Evolutionary conservation across 345 rosid genomes (phyloP).

Genomic region (Psidium guajava): DNA sequence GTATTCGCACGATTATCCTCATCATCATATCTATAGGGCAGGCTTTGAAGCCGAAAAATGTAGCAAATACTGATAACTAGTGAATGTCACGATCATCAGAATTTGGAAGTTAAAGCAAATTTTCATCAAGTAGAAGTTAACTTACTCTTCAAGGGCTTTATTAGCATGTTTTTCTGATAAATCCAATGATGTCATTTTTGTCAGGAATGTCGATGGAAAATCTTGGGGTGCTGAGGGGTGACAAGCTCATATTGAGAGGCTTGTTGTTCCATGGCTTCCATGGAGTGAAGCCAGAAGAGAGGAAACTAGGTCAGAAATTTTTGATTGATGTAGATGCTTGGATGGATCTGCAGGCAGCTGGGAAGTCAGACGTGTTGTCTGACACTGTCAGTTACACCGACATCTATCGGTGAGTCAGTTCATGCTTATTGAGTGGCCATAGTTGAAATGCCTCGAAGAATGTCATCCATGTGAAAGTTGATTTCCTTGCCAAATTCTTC

Average conservation of each 20-base stretch:
- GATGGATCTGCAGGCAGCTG: slow-evolving; percentile 72
- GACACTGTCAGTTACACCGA: slow-evolving; percentile 81
- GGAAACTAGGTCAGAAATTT: slow-evolving; percentile 72
- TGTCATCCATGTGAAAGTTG: background rate
- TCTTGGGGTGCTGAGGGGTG: slow-evolving; percentile 25
- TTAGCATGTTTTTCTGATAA: background rate
- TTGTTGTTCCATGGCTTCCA: slow-evolving; percentile 79
- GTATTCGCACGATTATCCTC: fast-evolving
- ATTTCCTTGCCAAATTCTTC: background rate
- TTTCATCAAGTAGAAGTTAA: background rate
- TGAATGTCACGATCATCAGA: background rate
- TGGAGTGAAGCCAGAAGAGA: slow-evolving; percentile 73
- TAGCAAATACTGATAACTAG: background rate
- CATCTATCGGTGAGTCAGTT: slow-evolving; percentile 48
- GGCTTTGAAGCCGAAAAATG: background rate
- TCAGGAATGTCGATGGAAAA: background rate
- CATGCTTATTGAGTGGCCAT: fast-evolving
- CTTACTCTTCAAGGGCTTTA: background rate
- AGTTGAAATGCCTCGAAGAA: fast-evolving
- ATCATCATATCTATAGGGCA: background rate
- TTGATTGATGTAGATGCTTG: slow-evolving; percentile 85
- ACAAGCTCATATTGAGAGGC: slow-evolving; percentile 67
- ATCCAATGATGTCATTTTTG: background rate
- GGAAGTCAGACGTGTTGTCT: slow-evolving; percentile 44
- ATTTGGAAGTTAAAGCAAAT: background rate